phyloP scores from a whole-genome alignment of 2,329 filamentous ascomycete species.

The Penicillium sp. region DNA sequence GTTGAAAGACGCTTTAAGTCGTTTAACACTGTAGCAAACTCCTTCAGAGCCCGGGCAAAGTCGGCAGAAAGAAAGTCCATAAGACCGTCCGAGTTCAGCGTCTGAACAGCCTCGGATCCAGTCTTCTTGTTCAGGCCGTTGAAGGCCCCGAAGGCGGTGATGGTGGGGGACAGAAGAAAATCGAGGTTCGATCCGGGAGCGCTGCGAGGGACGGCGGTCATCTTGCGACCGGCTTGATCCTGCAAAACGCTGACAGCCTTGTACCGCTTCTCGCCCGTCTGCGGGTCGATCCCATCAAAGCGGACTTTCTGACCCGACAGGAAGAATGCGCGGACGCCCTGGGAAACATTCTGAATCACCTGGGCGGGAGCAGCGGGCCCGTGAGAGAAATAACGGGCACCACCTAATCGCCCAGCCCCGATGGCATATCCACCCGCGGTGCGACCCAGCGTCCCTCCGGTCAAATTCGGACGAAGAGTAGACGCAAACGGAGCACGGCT shows the following conservation, averaged over 20 bases:
- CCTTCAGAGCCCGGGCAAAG: constrained; percentile 83
- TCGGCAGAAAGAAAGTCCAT: constrained; percentile 83
- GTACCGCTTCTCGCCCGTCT: constrained; percentile 75
- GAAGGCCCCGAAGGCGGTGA: constrained; percentile 81
- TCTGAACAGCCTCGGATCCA: constrained; percentile 46
- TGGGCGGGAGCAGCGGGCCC: constrained; percentile 81
- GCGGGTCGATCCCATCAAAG: constrained; percentile 73
- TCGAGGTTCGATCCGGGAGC: constrained; percentile 81
- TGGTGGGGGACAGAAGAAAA: constrained; percentile 83
- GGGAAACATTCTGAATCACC: constrained; percentile 92
- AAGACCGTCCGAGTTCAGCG: constrained; percentile 79
- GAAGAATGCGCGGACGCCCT: constrained; percentile 87
- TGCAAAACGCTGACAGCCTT: constrained; percentile 74
- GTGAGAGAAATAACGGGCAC: constrained; percentile 86
- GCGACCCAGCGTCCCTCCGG: constrained; percentile 79
- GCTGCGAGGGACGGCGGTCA: constrained; percentile 56
- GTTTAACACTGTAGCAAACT: constrained; percentile 74
- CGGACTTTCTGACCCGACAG: constrained; percentile 86
- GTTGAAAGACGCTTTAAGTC: constrained; percentile 77
- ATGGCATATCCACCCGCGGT: constrained; percentile 85
- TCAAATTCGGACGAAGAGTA: constrained; percentile 87
- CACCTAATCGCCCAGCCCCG: constrained; percentile 69
- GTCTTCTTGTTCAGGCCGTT: constrained; percentile 39
- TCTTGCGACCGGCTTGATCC: constrained; percentile 69
- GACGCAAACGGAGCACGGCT: constrained; percentile 83